Conservation (phyloP, 2,329 filamentous ascomycete genomes). For the Calonectria honghensis region DNA sequence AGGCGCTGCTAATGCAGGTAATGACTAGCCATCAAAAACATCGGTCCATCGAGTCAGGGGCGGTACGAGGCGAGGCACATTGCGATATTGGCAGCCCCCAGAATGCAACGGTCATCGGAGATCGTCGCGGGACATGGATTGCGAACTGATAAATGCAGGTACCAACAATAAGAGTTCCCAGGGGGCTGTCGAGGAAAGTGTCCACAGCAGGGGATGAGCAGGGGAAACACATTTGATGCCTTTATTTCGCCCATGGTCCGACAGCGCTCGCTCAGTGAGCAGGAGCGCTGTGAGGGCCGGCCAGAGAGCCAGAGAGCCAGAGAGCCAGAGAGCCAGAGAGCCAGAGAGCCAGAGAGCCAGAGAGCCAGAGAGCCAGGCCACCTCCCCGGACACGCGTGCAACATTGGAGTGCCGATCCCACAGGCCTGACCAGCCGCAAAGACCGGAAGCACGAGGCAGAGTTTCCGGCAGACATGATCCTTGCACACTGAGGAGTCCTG, state of each 20-base stretch:
- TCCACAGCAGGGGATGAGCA: constrained; percentile 7
- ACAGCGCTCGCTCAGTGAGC: neutral
- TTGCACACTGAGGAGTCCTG: constrained; percentile 41
- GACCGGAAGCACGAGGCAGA: constrained; percentile 38
- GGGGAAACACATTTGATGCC: neutral
- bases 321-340: no score
- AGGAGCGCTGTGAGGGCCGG: neutral
- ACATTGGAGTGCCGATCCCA: constrained; percentile 23
- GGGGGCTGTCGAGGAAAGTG: constrained; percentile 16
- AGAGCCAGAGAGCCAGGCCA: neutral
- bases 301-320: neutral
- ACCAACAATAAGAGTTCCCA: constrained; percentile 26
- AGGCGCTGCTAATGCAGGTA: constrained; percentile 35
- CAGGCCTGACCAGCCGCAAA: constrained; percentile 20
- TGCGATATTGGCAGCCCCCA: constrained; percentile 33
- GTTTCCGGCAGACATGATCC: constrained; percentile 42
- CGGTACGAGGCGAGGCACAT: constrained; percentile 27
- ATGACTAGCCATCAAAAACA: constrained; percentile 32
- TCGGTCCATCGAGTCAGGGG: constrained; percentile 35
- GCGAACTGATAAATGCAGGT: constrained; percentile 41
- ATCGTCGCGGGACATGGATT: constrained; percentile 41
- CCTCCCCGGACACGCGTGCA: neutral
- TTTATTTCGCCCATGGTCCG: neutral
- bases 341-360: no score
- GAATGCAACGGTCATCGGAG: constrained; percentile 39